A percentile compares a stretch with the other conserved stretches of the same genome.
phyloP scores from a whole-genome alignment of 331 rosid species.

The Arachis monticola region DNA sequence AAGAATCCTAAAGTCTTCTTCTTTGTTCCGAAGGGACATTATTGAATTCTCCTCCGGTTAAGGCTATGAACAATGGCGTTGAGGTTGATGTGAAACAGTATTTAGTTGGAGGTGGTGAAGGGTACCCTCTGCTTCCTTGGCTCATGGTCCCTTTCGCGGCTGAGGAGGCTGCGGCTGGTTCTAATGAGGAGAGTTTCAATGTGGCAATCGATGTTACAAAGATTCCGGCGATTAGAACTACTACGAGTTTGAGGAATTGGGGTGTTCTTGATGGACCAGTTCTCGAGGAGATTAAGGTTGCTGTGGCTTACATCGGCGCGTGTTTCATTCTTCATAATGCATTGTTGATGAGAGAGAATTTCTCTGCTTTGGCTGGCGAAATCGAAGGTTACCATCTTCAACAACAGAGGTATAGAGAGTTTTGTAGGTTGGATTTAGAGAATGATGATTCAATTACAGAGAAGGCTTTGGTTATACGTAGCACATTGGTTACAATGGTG shows the following conservation, averaged over 20 bases:
- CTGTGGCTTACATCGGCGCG: constrained; percentile 78
- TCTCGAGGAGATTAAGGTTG: constrained; percentile 69
- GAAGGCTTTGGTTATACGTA: constrained; percentile 56
- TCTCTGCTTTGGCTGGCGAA: constrained; percentile 62
- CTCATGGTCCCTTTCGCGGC: constrained; percentile 56
- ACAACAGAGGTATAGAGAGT: constrained; percentile 38
- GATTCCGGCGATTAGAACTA: constrained; percentile 53
- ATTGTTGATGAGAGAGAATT: constrained; percentile 87
- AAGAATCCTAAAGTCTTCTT: constrained; percentile 52
- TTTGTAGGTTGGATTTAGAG: constrained; percentile 28
- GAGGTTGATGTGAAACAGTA: constrained; percentile 62
- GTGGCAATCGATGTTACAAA: constrained; percentile 49
- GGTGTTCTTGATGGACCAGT: constrained; percentile 67
- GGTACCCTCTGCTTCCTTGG: constrained; percentile 82
- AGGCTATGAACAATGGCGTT: background rate
- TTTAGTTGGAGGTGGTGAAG: constrained; percentile 57
- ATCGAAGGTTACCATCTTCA: constrained; percentile 44
- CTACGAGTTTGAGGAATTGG: constrained; percentile 81
- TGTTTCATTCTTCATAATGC: constrained; percentile 88
- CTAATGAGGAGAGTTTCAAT: constrained; percentile 65
- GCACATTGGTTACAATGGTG: constrained; percentile 62
- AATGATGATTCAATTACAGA: constrained; percentile 37
- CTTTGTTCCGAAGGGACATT: constrained; percentile 54
- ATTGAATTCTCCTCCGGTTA: constrained; percentile 42
- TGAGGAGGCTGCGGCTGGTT: constrained; percentile 46